phyloP scores from a whole-genome alignment of 164 flowering plant genomes.

The Brasenia schreberi region DNA sequence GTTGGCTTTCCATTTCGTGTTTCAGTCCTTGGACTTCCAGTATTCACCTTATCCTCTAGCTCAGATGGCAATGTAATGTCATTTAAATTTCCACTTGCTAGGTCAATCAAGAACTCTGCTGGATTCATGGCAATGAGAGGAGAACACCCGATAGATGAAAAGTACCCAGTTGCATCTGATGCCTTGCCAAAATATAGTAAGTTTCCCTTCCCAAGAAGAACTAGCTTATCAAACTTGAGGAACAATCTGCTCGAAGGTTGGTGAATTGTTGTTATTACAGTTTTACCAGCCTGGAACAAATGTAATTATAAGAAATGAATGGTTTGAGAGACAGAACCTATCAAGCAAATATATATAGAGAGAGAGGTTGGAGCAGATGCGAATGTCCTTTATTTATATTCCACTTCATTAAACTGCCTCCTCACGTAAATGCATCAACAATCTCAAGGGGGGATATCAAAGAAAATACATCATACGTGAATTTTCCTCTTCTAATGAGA shows the following conservation, averaged over 20 bases:
- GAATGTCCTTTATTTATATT: too few relatives aligned
- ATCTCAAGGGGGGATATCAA: too few relatives aligned
- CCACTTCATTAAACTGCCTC: too few relatives aligned
- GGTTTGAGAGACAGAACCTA: too few relatives aligned
- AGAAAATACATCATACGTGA: too few relatives aligned
- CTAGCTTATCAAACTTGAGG: slow-evolving; percentile 87
- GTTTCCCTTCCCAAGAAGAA: slow-evolving; percentile 86
- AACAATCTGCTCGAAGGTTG: slow-evolving; percentile 98
- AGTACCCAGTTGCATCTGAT: slow-evolving; percentile 74
- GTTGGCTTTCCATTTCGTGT: slow-evolving; percentile 60
- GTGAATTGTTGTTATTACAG: slow-evolving; percentile 89
- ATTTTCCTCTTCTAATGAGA: too few relatives aligned
- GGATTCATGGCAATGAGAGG: slow-evolving; percentile 97
- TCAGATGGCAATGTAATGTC: slow-evolving; percentile 87
- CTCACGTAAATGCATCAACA: too few relatives aligned
- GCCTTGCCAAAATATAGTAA: slow-evolving; percentile 88
- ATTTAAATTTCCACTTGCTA: slow-evolving; percentile 86
- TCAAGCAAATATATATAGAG: too few relatives aligned
- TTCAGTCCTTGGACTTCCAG: slow-evolving; percentile 35
- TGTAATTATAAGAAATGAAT: not conserved
- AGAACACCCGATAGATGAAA: slow-evolving; percentile 83
- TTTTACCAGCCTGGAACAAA: slow-evolving; percentile 68
- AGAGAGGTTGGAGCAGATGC: too few relatives aligned
- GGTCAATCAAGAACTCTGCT: slow-evolving; percentile 94
- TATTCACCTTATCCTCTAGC: slow-evolving; percentile 67